These are phyloP conservation scores for Macadamia integrifolia DNA, from an alignment of 164 flowering plant species.

Conservation along the genomic window DNA sequence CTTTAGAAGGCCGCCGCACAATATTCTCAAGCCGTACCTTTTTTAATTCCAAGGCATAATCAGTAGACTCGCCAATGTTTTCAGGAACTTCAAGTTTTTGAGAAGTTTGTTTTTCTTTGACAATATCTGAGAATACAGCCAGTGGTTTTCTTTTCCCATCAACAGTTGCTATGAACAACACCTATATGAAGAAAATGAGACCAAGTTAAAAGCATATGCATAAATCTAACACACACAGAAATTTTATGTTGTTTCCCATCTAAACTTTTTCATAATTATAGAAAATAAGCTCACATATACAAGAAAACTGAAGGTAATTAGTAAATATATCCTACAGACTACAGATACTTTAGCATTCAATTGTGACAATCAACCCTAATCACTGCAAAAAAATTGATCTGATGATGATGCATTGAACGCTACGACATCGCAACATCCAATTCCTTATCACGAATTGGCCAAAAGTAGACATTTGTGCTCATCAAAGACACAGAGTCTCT, in stretches of 20 bases:
- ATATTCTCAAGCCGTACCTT: slow-evolving; percentile 42
- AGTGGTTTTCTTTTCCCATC: slow-evolving; percentile 42
- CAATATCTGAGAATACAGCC: slow-evolving; percentile 26
- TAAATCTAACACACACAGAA: background rate
- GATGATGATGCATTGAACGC: no score
- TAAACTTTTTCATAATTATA: no score
- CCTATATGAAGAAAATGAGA: slow-evolving; percentile 31
- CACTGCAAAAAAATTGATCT: no score
- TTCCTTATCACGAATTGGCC: no score
- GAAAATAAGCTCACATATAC: no score
- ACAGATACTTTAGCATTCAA: no score
- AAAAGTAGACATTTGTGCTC: no score
- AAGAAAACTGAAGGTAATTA: no score
- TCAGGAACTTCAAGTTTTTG: slow-evolving; percentile 22
- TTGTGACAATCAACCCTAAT: no score
- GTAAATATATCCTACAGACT: no score
- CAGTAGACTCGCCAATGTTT: slow-evolving; percentile 17
- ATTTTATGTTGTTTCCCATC: background rate
- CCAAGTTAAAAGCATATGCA: background rate
- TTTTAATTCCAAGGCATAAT: slow-evolving; percentile 23
- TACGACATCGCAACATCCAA: no score
- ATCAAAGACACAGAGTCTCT: no score
- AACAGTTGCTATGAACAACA: slow-evolving; percentile 70
- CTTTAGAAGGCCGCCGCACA: slow-evolving; percentile 50
- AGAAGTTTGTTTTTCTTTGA: slow-evolving; percentile 24